These are phyloP conservation scores for Rhodotorula mucilaginosa DNA, from an alignment of 1,284 basidiomycete species.

Conservation along the genomic window DNA sequence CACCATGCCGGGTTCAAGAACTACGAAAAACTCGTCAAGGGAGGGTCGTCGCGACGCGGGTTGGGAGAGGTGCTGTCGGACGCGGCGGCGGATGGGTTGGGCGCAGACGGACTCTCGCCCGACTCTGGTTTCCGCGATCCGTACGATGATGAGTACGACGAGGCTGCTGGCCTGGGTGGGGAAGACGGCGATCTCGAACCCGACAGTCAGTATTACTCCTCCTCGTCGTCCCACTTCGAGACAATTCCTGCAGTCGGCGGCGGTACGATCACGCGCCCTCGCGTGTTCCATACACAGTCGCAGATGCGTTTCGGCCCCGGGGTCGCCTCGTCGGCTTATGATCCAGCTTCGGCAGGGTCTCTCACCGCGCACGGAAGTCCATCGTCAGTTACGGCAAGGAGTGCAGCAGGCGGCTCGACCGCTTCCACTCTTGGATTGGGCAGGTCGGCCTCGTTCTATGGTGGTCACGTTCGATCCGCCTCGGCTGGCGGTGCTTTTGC, in stretches of 20 bases:
- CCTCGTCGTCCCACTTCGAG: slow-evolving; percentile 56
- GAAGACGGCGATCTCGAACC: slow-evolving; percentile 20
- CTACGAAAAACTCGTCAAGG: slow-evolving; percentile 63
- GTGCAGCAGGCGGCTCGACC: slow-evolving; percentile 19
- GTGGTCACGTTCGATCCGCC: not conserved
- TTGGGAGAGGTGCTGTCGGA: slow-evolving; percentile 62
- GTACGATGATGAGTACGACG: slow-evolving; percentile 44
- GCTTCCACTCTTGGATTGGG: slow-evolving; percentile 26
- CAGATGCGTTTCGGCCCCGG: slow-evolving; percentile 53
- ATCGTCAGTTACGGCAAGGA: slow-evolving; percentile 28
- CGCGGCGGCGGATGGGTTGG: slow-evolving; percentile 44
- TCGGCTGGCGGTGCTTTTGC: not conserved
- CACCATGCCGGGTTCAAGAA: slow-evolving; percentile 66
- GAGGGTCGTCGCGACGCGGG: slow-evolving; percentile 61
- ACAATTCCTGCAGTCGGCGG: slow-evolving; percentile 75
- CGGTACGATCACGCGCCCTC: slow-evolving; percentile 67
- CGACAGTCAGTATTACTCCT: slow-evolving; percentile 14
- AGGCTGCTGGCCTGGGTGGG: slow-evolving; percentile 28
- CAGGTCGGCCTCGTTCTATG: slow-evolving; percentile 8
- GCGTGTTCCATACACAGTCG: slow-evolving; percentile 70
- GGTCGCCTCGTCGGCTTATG: not conserved
- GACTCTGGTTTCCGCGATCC: not conserved
- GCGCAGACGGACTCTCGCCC: slow-evolving; percentile 44
- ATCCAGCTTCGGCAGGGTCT: slow-evolving; percentile 50
- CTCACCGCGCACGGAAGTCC: slow-evolving; percentile 34